These are phyloP conservation scores for Scytalidium lignicola DNA, from an alignment of 2,329 filamentous ascomycete genomes.

Conservation along the genomic window DNA sequence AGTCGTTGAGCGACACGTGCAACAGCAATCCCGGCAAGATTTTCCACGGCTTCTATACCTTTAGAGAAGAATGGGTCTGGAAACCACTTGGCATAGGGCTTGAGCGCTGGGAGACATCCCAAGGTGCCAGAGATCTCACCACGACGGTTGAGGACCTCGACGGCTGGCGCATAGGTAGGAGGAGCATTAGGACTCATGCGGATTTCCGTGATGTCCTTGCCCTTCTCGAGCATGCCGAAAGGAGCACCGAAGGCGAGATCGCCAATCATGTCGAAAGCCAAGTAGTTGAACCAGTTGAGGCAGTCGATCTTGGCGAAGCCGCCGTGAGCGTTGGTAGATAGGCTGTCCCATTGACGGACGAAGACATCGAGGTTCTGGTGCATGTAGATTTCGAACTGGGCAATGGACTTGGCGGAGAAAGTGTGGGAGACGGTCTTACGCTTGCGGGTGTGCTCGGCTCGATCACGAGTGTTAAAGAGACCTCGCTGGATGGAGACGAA, in stretches of 20 bases:
- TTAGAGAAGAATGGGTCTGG: conserved; percentile 78
- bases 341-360: conserved; percentile 64
- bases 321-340: conserved; percentile 38
- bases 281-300: conserved; percentile 72
- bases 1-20: conserved; percentile 73
- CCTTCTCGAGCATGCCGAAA: conserved; percentile 77
- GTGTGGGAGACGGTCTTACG: conserved; percentile 84
- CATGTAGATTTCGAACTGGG: conserved; percentile 86
- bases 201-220: conserved; percentile 72
- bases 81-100: conserved; percentile 74
- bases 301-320: conserved; percentile 64
- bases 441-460: conserved; percentile 79
- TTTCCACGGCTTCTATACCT: conserved; percentile 69
- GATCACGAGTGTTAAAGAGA: conserved; percentile 83
- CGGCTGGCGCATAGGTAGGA: conserved; percentile 68
- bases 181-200: conserved; percentile 53
- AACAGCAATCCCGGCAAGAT: conserved; percentile 82
- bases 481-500: conserved; percentile 84
- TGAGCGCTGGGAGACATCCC: conserved; percentile 68
- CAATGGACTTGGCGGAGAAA: conserved; percentile 75
- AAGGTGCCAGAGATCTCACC: conserved; percentile 82
- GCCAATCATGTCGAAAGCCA: conserved; percentile 50
- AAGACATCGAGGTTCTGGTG: conserved; percentile 72
- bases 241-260: conserved; percentile 68
- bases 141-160: conserved; percentile 82